Conservation (phyloP, 2,329 filamentous ascomycete genomes). For the Ophiostoma sp. region DNA sequence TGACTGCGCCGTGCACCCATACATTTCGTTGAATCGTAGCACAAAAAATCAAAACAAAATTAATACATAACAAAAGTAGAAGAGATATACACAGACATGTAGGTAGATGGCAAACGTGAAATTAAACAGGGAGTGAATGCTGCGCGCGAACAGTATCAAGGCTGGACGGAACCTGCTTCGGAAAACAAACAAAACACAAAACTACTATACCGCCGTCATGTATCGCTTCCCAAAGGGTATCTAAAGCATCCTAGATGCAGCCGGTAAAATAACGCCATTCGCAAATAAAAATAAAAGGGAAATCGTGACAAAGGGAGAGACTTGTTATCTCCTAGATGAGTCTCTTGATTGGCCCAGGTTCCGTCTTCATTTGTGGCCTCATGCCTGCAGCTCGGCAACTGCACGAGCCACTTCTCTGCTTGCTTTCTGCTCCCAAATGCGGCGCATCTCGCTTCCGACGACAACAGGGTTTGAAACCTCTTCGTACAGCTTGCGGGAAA, state of each 20-base stretch:
- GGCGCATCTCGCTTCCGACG: conserved; percentile 60
- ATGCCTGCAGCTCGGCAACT: conserved; percentile 52
- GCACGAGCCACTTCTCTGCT: conserved; percentile 72
- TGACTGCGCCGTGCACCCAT: too few relatives aligned
- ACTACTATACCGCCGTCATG: conserved; percentile 10
- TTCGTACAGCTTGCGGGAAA: conserved; percentile 84
- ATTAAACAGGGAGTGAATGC: neutral
- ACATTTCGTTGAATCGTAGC: too few relatives aligned
- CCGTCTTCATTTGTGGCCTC: conserved; percentile 18
- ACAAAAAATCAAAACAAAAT: too few relatives aligned
- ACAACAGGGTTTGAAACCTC: conserved; percentile 50
- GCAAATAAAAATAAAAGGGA: conserved; percentile 11
- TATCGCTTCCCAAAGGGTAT: conserved; percentile 17
- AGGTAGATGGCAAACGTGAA: too few relatives aligned
- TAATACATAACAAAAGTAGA: too few relatives aligned
- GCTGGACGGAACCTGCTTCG: too few relatives aligned
- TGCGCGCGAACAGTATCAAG: too few relatives aligned
- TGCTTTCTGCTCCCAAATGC: conserved; percentile 70
- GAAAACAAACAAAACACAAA: neutral
- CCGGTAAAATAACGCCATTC: conserved; percentile 17
- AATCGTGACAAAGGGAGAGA: neutral
- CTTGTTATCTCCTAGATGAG: neutral
- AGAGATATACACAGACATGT: too few relatives aligned
- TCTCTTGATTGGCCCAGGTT: neutral
- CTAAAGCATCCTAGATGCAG: conserved; percentile 14